Base-by-base conservation (phyloP, 257 asterid species). In the Phtheirospermum japonicum region DNA sequence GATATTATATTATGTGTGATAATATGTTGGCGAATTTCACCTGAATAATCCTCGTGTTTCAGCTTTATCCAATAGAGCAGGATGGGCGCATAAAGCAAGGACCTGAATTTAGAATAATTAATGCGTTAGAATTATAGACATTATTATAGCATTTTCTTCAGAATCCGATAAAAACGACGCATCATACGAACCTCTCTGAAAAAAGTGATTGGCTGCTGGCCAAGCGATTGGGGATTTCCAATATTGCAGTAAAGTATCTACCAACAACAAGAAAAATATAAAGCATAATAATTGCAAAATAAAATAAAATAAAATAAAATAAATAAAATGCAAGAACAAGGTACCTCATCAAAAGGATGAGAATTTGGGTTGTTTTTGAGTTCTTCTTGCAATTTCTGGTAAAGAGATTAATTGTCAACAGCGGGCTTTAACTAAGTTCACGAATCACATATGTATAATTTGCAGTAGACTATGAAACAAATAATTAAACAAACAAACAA, bases 241-340 rank as follows among this genome's bases (percentile, higher is more conserved):
- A 89, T 92, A 48, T 89, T 92, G 83, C 97, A 92, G 72, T 88
- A 92, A n/a, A 92, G 67, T 56, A 92, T 86, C 97, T 92, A 88
- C 67, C 55, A 26, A 64, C 54, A 11, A 39, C 20, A 62, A 43
- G 43, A 59, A 42, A 28, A 4, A 16, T 28, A 26, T 4, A 32
- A 55, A 55, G 54, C 54, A 17, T 48, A 48, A 17, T 48, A 48
- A 42, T 9, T 7, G 9, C 13, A 28, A 10, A 28, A 7, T 0
- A 9, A n/a, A 6, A 20, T 11, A 19, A 34, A 9, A 39, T 0
- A 14, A 9, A 12, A 11, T 12, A 3, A 13, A 42, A 9, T 16
- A 48, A 48, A 6, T 0, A 17, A n/a, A 9, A 6, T 2, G 10
- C 12, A 48, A 48, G 58, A 37, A 31, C 26, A 14, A 50, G 50